Conservation (phyloP, 2,329 filamentous ascomycete genomes). For the Aspergillus neoniger region DNA sequence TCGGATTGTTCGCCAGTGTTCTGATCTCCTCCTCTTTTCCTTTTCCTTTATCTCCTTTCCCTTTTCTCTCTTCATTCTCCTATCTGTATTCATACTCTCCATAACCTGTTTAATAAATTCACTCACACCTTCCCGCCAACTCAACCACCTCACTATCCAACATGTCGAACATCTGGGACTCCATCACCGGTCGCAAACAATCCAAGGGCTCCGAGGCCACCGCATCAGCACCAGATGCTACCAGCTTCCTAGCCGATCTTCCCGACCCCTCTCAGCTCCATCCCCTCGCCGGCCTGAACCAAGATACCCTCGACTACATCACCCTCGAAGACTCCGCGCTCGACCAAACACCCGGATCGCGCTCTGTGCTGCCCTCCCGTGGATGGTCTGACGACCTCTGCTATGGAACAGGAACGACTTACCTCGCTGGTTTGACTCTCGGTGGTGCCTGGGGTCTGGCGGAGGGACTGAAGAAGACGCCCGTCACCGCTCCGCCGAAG, state of each 20-base stretch:
- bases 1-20: background rate
- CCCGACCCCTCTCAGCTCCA: slow-evolving; percentile 88
- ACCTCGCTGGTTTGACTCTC: slow-evolving; percentile 79
- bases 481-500: slow-evolving; percentile 76
- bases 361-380: slow-evolving; percentile 87
- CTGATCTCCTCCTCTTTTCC: slow-evolving; percentile 5
- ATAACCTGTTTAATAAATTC: slow-evolving; percentile 29
- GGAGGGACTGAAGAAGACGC: slow-evolving; percentile 77
- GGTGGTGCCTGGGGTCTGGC: slow-evolving; percentile 91
- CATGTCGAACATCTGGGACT: slow-evolving; percentile 61
- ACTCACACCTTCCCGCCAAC: slow-evolving; percentile 1
- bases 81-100: slow-evolving; percentile 24
- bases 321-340: slow-evolving; percentile 88
- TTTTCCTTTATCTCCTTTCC: slow-evolving; percentile 14
- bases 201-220: slow-evolving; percentile 61
- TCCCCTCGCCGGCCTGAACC: slow-evolving; percentile 88
- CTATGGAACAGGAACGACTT: slow-evolving; percentile 94
- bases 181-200: slow-evolving; percentile 61
- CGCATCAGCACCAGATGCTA: slow-evolving; percentile 75
- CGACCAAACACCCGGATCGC: slow-evolving; percentile 79
- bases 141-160: slow-evolving; percentile 19
- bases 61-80: too few relatives aligned
- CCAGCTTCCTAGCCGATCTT: slow-evolving; percentile 79
- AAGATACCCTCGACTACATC: slow-evolving; percentile 92
- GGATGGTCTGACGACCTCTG: slow-evolving; percentile 98